Percentiles rank a stretch among this genome's conserved stretches.
Evolutionary conservation across 257 asterid genomes (phyloP).

Genomic region (Knoxia roxburghii): DNA sequence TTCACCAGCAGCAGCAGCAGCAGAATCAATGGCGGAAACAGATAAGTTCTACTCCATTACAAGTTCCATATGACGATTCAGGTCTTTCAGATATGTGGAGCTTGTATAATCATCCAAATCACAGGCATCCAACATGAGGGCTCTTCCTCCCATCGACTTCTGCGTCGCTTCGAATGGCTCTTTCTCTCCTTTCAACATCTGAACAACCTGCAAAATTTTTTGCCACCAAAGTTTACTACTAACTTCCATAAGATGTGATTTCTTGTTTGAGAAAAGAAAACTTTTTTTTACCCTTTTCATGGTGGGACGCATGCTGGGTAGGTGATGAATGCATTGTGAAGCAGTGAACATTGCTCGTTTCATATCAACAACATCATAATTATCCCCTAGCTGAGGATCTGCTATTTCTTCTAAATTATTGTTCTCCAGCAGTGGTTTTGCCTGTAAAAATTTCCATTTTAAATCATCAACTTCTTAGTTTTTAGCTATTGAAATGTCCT

Average conservation of each 20-base stretch:
- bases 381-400: constrained; percentile 65
- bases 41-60: constrained; percentile 56
- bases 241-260: too few species aligned
- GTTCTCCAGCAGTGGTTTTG: constrained; percentile 76
- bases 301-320: constrained; percentile 75
- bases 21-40: not conserved
- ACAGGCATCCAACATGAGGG: constrained; percentile 55
- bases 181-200: constrained; percentile 63
- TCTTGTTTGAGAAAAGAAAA: not conserved
- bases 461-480: not conserved
- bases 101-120: constrained; percentile 75
- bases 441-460: constrained; percentile 30
- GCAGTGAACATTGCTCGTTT: constrained; percentile 71
- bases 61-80: constrained; percentile 85
- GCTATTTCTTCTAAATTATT: constrained; percentile 55
- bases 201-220: constrained; percentile 46
- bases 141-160: constrained; percentile 55
- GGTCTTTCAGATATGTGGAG: constrained; percentile 69
- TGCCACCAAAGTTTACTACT: not conserved
- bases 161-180: constrained; percentile 54
- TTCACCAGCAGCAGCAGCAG: not conserved
- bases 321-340: constrained; percentile 75
- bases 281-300: constrained; percentile 57
- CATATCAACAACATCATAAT: constrained; percentile 53
- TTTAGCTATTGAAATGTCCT: not conserved